phyloP scores from a whole-genome alignment of 2,329 filamentous ascomycete genomes.

The Fusarium nodosum region DNA sequence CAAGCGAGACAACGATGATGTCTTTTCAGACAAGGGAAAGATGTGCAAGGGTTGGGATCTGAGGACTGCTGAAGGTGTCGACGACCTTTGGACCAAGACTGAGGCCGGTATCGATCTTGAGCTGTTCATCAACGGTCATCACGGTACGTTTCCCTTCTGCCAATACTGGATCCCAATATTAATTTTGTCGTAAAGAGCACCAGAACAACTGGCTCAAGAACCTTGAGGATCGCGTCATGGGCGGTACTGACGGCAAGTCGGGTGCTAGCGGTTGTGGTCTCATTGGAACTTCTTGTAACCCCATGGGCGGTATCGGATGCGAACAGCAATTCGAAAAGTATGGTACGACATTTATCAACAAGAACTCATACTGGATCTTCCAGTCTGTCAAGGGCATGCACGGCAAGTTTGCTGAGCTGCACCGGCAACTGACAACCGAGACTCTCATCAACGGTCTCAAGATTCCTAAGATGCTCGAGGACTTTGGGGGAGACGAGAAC shows the following conservation, averaged over 20 bases:
- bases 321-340: slow-evolving; percentile 21
- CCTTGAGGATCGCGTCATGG: slow-evolving; percentile 10
- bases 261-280: slow-evolving; percentile 1
- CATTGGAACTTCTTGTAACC: slow-evolving; percentile 4
- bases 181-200: not conserved
- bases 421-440: slow-evolving; percentile 20
- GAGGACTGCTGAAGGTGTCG: slow-evolving; percentile 13
- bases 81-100: slow-evolving; percentile 24
- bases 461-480: slow-evolving; percentile 19
- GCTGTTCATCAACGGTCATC: slow-evolving; percentile 20
- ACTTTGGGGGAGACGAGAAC: slow-evolving; percentile 5
- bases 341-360: not conserved
- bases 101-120: slow-evolving; percentile 15
- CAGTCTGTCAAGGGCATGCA: slow-evolving; percentile 31
- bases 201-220: slow-evolving; percentile 23
- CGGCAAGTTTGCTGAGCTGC: slow-evolving; percentile 16
- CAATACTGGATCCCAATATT: rapidly evolving
- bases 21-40: slow-evolving; percentile 1
- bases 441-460: slow-evolving; percentile 19
- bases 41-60: slow-evolving; percentile 27
- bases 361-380: slow-evolving; percentile 34
- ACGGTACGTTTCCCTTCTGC: not conserved
- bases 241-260: slow-evolving; percentile 10
- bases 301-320: slow-evolving; percentile 1
- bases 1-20: not conserved